Evolutionary conservation across 2,329 filamentous ascomycete species (phyloP), one percentile per base, ranked within the genome.

Genomic region (Fusarium siculi): DNA sequence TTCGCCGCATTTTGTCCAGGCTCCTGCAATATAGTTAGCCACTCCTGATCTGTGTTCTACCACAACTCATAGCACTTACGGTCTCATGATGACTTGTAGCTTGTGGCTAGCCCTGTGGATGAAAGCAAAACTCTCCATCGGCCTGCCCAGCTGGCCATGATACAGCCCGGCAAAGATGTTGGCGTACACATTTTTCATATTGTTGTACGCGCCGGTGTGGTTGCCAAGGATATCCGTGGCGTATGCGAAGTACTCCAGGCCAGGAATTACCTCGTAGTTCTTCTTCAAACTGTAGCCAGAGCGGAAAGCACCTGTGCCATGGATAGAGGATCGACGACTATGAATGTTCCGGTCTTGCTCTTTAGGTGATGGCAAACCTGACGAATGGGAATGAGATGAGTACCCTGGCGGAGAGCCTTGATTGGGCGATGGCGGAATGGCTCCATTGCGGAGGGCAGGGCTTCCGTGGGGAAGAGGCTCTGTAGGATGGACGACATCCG

Each of bases 211-310:
- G 18, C 93, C 95, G 40, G 91, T 87, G 56, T 96, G 91, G 66
- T 93, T 93, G 9, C 95, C 95, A 21, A 98, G 84, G 42, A 98
- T 97, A 69, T 96, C 93, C 2, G 92, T 92, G 5, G 95, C 96
- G 69, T 93, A 91, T 2, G 93, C 93, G 80, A 95, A 98, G 80
- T 98, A 98, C 36, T 95, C 93, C 65, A 98, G 85, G 0, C 96
- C 96, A 1, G 96, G 96, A 68, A 98, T 93, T 11, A 93, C 88
- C 77, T 98, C 95, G 56, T 96, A 87, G 78, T 97, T 97, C 75
- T 83, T 83, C 70, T 83, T 83, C 36, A 83, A 60, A 25, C 74
- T 79, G 18, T 76, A 78, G 8, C 80, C 80, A 15, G 73, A 61
- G 25, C 81, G 79, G 47, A 73, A 63, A 18, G 69, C 72, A 21